phyloP scores from a whole-genome alignment of 1,284 basidiomycete species.

The Trametes polyzona region DNA sequence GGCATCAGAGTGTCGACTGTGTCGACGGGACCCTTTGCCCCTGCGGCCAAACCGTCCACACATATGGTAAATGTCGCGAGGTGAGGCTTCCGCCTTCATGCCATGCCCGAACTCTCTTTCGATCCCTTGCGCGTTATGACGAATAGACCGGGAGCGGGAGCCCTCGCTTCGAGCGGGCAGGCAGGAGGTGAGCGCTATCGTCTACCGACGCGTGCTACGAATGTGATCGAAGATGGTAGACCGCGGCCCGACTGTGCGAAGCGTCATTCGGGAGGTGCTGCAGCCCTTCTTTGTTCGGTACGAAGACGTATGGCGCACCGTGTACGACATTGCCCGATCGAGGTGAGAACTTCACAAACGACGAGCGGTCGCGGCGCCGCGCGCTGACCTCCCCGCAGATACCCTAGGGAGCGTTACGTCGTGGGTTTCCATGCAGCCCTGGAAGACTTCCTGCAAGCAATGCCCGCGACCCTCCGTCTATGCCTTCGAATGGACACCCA shows the following conservation, averaged over 20 bases:
- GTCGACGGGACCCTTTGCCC: conserved; percentile 28
- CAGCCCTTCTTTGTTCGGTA: conserved; percentile 15
- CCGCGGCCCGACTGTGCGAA: conserved; percentile 10
- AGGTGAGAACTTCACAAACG: conserved; percentile 17
- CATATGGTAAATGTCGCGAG: conserved; percentile 1
- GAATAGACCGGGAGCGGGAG: background rate
- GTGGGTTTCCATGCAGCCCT: conserved; percentile 29
- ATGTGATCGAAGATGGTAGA: conserved; percentile 8
- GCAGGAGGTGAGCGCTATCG: conserved; percentile 12
- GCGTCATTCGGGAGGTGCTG: conserved; percentile 14
- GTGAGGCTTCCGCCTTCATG: conserved; percentile 4
- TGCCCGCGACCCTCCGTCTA: conserved; percentile 24
- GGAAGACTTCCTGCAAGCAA: conserved; percentile 9
- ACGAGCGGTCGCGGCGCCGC: background rate
- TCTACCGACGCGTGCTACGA: background rate
- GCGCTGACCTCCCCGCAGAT: conserved; percentile 21
- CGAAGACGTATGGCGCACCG: conserved; percentile 19
- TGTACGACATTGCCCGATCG: conserved; percentile 24
- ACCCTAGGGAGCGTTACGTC: conserved; percentile 29
- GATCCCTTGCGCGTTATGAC: conserved; percentile 7
- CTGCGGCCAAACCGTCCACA: conserved; percentile 5
- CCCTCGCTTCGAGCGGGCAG: background rate
- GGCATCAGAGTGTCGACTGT: conserved; percentile 35
- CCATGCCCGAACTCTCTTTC: conserved; percentile 1
- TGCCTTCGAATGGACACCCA: conserved; percentile 6